These are phyloP conservation scores for Hysterangium stoloniferum DNA, from an alignment of 768 basidiomycete species.

Conservation along the genomic window DNA sequence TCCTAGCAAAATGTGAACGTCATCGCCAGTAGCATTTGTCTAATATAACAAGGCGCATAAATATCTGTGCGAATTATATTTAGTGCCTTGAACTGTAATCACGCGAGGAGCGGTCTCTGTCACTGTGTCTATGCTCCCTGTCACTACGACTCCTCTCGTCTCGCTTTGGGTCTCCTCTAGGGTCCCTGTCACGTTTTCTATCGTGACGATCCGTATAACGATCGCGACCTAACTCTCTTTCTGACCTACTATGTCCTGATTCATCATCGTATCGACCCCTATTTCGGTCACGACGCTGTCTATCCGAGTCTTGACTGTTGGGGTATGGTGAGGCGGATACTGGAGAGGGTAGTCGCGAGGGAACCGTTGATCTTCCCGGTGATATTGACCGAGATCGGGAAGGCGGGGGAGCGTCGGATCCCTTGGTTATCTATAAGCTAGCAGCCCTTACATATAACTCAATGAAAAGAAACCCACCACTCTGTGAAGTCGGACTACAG, in stretches of 20 bases:
- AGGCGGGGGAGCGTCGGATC: conserved; percentile 31
- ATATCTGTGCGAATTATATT: too few species aligned
- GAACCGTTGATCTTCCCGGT: conserved; percentile 38
- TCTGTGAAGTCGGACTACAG: conserved; percentile 67
- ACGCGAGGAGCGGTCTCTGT: conserved; percentile 10
- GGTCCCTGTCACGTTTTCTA: conserved; percentile 21
- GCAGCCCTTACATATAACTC: not conserved
- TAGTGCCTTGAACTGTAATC: too few species aligned
- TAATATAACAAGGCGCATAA: too few species aligned
- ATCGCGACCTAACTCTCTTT: conserved; percentile 17
- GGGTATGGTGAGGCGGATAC: conserved; percentile 15
- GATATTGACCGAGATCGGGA: conserved; percentile 29
- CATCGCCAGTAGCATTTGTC: too few species aligned
- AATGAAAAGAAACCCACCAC: conserved; percentile 22
- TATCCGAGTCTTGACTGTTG: conserved; percentile 17
- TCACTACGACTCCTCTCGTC: conserved; percentile 22
- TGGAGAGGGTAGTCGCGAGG: conserved; percentile 41
- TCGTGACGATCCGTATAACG: conserved; percentile 19
- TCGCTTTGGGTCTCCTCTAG: conserved; percentile 22
- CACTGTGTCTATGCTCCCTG: conserved; percentile 18
- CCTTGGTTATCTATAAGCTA: conserved; percentile 11
- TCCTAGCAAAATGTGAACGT: too few species aligned
- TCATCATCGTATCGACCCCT: conserved; percentile 23
- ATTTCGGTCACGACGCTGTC: conserved; percentile 24
- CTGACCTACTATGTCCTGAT: conserved; percentile 22